phyloP scores from a whole-genome alignment of 106 monocot species.

The Acanthochlamys bracteata region DNA sequence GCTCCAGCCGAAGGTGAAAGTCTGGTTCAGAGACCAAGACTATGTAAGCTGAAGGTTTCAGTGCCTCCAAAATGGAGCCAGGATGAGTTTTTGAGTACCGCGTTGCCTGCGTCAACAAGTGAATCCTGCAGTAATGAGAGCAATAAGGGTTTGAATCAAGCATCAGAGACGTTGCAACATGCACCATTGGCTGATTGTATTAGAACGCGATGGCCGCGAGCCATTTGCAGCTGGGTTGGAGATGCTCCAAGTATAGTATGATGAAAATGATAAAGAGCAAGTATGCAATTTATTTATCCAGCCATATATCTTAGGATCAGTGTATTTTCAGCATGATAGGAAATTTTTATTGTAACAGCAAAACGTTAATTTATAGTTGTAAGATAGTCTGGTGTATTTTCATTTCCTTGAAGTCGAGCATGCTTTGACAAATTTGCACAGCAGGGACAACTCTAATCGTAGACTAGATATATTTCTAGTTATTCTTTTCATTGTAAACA shows the following conservation, averaged over 20 bases:
- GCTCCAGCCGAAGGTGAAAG: not conserved
- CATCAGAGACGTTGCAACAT: slow-evolving; percentile 31
- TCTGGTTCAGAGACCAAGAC: slow-evolving; percentile 4
- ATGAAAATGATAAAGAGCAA: no score
- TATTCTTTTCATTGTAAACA: no score
- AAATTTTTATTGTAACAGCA: no score
- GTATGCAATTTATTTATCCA: no score
- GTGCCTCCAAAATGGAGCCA: slow-evolving; percentile 11
- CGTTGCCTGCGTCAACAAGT: not conserved
- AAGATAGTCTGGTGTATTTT: no score
- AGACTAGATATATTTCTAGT: no score
- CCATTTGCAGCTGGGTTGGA: slow-evolving; percentile 35
- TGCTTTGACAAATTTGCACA: no score
- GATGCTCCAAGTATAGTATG: slow-evolving; percentile 5
- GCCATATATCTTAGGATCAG: no score
- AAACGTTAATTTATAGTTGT: no score
- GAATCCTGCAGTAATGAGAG: not conserved
- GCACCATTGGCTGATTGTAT: slow-evolving; percentile 94
- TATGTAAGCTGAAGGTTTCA: slow-evolving; percentile 8
- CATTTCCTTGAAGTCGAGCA: no score
- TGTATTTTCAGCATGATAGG: no score
- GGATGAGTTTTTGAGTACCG: slow-evolving; percentile 2
- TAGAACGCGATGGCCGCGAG: slow-evolving; percentile 85
- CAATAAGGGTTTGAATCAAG: not conserved
- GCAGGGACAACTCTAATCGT: no score